Base-by-base conservation (phyloP, 176 grass and related monocot species). In the Triticum urartu region DNA sequence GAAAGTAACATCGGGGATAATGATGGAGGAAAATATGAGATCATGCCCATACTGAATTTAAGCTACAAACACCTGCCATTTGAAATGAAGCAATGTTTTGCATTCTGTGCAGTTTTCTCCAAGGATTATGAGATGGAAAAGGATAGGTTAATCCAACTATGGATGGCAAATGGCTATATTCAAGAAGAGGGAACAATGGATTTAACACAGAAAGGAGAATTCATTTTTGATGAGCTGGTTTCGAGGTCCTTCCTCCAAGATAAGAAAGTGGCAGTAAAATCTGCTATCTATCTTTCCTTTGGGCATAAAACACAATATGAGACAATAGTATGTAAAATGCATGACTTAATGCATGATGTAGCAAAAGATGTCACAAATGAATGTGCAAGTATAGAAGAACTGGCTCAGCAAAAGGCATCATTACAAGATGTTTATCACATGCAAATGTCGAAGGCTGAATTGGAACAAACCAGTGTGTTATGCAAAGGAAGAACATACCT, bases 341-440 rank as follows among this genome's bases (percentile, higher is more conserved):
- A 87, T 64, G 77, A 80, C 18, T 73, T 80, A 32, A 64, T 86
- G 85, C 85, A 87, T 38, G 85, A 87, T 40, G 12, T 87, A 17
- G 78, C 85, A 30, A 79, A 69, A 39, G 5, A 40, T 59, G 34
- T 79, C 1, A 17, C 47, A 2, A 3, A 78, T 15, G 64, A 86
- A 67, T 86, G 47, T 59, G 14, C 32, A n/a, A 30, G 9, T 79
- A 4, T 24, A 32, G 8, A 59, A 43, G 47, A 84, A n/a, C 18
- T 62, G 9, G 43, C 7, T 74, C 54, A 58, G 11, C 7, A 13
- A 8, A 79, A 79, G 17, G 50, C 24, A 45, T 39, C 2, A 0
- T 9, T 28, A 15, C 17, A 43, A 9, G 6, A 79, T 60, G 17
- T 79, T 2, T 3, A 1, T 40, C 84, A 86, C 34, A 3, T 79